Evolutionary conservation across 2,329 filamentous ascomycete species (phyloP), one percentile per base, ranked within the genome.

Genomic region (Penicillium sp.): DNA sequence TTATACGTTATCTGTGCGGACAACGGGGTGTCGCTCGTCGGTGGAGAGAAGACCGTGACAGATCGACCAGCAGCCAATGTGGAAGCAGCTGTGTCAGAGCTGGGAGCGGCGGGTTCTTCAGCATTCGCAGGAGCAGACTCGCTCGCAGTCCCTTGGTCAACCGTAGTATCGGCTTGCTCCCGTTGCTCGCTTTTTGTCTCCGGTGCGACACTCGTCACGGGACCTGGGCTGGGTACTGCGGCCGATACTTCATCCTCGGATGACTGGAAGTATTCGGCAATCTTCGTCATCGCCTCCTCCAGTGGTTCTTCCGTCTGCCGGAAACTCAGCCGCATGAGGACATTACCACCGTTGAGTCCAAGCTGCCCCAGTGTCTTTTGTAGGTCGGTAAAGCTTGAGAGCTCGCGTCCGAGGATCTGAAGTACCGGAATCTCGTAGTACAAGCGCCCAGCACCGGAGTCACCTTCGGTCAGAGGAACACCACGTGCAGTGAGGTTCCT

Each of bases 321-420:
- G 71, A 91, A 97, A 32, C 77, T 82, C 50, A 98, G 71, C 48
- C 88, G 80, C 46, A 98, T 77, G 47, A 95, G 72, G 4, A 88
- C 84, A 61, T 80, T 91, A 5, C 93, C 91, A 41, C 82, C 85
- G 64, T 90, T 94, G 61, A 94, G 85, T 0, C 93, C 93, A 13
- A 97, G 73, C 66, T 95, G 88, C 4, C 83, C 84, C 39, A 98
- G 70, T 1, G 88, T 90, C 75, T 95, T 95, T 66, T 96, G 89
- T 49, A 97, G 78, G 61, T 94, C 90, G 13, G 76, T 75, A 59
- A 97, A 88, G 0, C 80, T 83, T 3, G 84, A 79, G 12, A 95
- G 70, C 57, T 91, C 88, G 59, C 88, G 79, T 8, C 86, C 88
- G 78, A 95, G 85, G 53, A 95, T 80, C 54, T 90, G 85, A 46